These are phyloP conservation scores for Erythrobasidium hasegawianum DNA, from an alignment of 1,284 basidiomycete species.

Conservation along the genomic window DNA sequence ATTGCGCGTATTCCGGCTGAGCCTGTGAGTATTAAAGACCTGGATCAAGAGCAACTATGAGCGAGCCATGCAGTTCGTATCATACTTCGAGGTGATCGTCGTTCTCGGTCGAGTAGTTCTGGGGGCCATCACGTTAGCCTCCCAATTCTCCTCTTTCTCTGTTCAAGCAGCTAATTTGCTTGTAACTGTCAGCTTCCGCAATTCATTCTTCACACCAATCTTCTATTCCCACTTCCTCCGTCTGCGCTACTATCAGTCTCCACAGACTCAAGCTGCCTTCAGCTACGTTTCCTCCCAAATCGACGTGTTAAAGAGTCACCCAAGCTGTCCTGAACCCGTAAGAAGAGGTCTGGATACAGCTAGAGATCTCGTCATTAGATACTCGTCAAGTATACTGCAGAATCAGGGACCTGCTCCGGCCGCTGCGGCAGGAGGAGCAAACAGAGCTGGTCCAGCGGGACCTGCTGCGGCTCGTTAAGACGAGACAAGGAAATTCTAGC, in stretches of 20 bases:
- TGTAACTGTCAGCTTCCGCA: slow-evolving; percentile 67
- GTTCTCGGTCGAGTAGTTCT: slow-evolving; percentile 65
- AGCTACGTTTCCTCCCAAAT: slow-evolving; percentile 53
- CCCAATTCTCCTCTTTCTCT: no score
- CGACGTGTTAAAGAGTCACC: slow-evolving; percentile 49
- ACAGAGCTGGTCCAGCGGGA: neutral
- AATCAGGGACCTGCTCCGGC: slow-evolving; percentile 1
- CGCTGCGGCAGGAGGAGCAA: slow-evolving; percentile 6
- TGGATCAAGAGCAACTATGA: slow-evolving; percentile 96
- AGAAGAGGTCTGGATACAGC: slow-evolving; percentile 40
- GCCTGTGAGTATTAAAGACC: slow-evolving; percentile 52
- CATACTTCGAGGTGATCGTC: slow-evolving; percentile 77
- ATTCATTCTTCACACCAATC: slow-evolving; percentile 74
- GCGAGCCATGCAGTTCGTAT: slow-evolving; percentile 81
- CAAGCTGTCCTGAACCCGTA: slow-evolving; percentile 38
- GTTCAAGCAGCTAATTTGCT: no score
- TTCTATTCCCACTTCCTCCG: slow-evolving; percentile 86
- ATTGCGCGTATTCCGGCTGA: no score
- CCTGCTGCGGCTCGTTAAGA: slow-evolving; percentile 10
- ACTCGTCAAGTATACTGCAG: slow-evolving; percentile 15
- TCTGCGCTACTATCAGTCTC: slow-evolving; percentile 85
- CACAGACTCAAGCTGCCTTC: slow-evolving; percentile 76
- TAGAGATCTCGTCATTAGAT: slow-evolving; percentile 38
- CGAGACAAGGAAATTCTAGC: no score
- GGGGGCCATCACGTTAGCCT: slow-evolving; percentile 58